Percentiles rank a stretch among this genome's conserved stretches.
These are phyloP conservation scores for Beauveria asiatica DNA, from an alignment of 2,329 filamentous ascomycete species.

Conservation along the genomic window DNA sequence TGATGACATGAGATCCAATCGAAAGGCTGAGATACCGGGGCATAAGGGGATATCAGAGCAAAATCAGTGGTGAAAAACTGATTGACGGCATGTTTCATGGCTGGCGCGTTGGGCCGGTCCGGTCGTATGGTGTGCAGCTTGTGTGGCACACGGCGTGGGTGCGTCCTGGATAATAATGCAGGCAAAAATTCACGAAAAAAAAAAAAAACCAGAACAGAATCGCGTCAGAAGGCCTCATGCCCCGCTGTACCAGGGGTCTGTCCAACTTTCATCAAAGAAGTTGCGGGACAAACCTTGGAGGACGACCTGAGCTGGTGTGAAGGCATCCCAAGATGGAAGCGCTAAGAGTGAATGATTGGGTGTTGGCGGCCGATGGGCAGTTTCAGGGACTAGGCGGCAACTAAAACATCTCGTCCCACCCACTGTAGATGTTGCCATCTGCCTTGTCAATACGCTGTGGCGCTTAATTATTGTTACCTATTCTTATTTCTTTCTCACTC, in stretches of 20 bases:
- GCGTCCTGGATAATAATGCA: background rate
- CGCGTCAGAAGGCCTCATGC: background rate
- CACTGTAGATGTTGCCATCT: background rate
- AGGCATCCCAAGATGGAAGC: constrained; percentile 8
- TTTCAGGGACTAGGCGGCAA: constrained; percentile 8
- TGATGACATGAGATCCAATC: background rate
- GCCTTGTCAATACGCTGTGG: background rate
- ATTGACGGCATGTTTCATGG: constrained; percentile 19
- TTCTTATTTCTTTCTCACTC: background rate
- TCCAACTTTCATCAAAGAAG: background rate
- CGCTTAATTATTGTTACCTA: background rate
- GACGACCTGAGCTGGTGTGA: background rate
- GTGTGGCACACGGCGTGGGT: background rate
- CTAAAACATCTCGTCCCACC: constrained; percentile 1
- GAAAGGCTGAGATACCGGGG: background rate
- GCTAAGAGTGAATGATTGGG: constrained; percentile 7
- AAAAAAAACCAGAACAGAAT: background rate
- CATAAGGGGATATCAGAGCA: background rate
- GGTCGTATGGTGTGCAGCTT: constrained; percentile 8
- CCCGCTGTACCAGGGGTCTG: background rate
- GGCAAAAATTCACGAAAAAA: background rate
- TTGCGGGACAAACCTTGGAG: background rate
- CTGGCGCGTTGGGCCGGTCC: constrained; percentile 16
- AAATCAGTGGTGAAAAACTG: constrained; percentile 6
- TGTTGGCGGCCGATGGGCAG: background rate